Base-by-base conservation (phyloP, 805 yeast species). In the Saccharomycopsis oosterbeekiorum region DNA sequence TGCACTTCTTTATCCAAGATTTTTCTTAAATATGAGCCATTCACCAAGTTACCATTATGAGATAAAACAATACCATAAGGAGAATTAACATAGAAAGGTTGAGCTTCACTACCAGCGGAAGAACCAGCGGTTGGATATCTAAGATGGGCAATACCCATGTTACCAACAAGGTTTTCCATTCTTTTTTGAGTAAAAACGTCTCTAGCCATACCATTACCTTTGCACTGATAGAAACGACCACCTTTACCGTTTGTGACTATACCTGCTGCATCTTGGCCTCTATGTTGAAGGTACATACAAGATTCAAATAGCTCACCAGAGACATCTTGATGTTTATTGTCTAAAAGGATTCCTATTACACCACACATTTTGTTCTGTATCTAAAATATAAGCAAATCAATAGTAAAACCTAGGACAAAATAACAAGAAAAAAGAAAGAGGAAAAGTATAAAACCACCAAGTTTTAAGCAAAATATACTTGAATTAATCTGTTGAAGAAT, bases 231-330 rank as follows among this genome's bases (percentile, higher is more conserved):
- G 62, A 94, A 81, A 63, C 99, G 81, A 66, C 98, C 99, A 64
- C 93, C 84, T 55, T 87, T 78, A 60, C 97, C 98, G 73, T 97
- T 90, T 8, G 99, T 94, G 26, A 90, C 94, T 60, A 94, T 93
- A 65, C 99, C 99, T n/a, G 97, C 97, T 11, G 99, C 99, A 73
- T 94, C 99, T 76, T 94, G 99, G 55, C 99, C 99, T 71, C 99
- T 83, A 71, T 94, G 99, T 72, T 94, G 99, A 64, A 94, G 78
- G 73, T 87, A 93, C 76, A 91, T 83, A 65, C 93, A 86, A 6
- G 97, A 97, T 72, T 94, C 99, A 61, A 90, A 85, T 55, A 94
- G 78, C 70, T 92, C 98, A 4, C 96, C 84, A 12, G 97, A 96
- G 57, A 88, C 97, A 62, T 82, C 80, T 57, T 79, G 79, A 26